Base-by-base conservation (phyloP, 441 rosid species). In the Aquilaria agallochum region DNA sequence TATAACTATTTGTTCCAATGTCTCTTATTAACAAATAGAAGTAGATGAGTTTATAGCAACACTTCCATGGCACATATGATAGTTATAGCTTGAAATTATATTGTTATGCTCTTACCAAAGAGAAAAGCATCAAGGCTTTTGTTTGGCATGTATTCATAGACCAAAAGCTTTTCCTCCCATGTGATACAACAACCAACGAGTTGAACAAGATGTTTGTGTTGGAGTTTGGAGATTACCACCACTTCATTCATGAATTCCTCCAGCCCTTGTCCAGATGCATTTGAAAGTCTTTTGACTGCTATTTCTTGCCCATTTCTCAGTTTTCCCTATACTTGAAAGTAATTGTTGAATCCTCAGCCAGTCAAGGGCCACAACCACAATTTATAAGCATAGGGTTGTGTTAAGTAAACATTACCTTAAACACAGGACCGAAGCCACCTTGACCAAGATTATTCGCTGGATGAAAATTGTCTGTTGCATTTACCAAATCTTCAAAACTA, bases 191-290 rank as follows among this genome's bases (percentile, higher is more conserved):
- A 42, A 11, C 60, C 48, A 2, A 56, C 13, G 9, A 56, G 33
- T 15, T 4, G 13, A 2, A 56, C 60, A 14, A 56, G 60, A 27
- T 56, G n/a, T 9, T 48, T 3, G 27, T 56, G 13, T 3, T 42
- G 60, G 33, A 56, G 49, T 53, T 76, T 76, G 0, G 83, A 70
- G 4, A 76, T 68, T 7, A 76, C 57, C 11, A 71, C 20, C 15
- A 79, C 75, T 65, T 79, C 83, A n/a, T 76, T 79, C 72, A 71
- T 73, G 69, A 79, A 76, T 32, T 76, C 80, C 11, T 71, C 58
- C 11, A 63, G 27, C 34, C 78, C 80, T 63, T 75, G 76, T 31
- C 47, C 60, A 2, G 83, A 74, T 27, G 55, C 61, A 3, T 40
- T 66, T 3, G 78, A 71, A 45, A 80, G 68, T 50, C 81, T 72